Evolutionary conservation across 495 filamentous ascomycete species (phyloP), one percentile per base, ranked within the genome.

Genomic region (Cercophora scortea): DNA sequence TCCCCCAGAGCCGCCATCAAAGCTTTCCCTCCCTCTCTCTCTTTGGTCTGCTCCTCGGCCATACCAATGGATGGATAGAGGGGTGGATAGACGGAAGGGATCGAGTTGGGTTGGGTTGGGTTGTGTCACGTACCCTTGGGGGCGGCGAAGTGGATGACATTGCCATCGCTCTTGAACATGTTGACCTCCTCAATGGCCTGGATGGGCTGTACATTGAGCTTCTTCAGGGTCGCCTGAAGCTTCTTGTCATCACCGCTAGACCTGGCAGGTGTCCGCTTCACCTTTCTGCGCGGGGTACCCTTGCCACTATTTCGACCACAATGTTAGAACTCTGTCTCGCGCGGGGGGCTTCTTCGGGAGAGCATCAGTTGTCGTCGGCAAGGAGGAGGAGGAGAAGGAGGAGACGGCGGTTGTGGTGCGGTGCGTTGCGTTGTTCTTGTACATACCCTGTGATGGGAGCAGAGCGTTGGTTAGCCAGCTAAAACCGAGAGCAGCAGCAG

Each of bases 121-220:
- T 12, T 3, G 38, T 15, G 19, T 49, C 49, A 77, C 78, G 61
- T 71, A 97, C 93, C 93, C 77, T 95, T 96, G 49, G 93, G 93
- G 58, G 88, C 88, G 64, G 88, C 83, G 71, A 98, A 98, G 82
- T 98, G 93, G 69, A 98, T 97, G 71, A 98, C 93, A 73, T 98
- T 98, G 63, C 93, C 93, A 65, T 98, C 93, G 71, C 88, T 86
- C 83, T 97, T 98, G 85, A 97, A 97, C 94, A 97, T 98, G 83
- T 98, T 98, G 68, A 98, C 93, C 78, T 98, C 93, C 83, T 98
- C 93, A 62, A 98, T 97, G 51, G 86, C 89, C 79, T 95, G 91
- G 76, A 98, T 96, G 64, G 93, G 90, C 79, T 93, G 90, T 49
- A 90, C 88, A 73, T 90, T 93, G 72, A 95, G 82, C 82, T 95